phyloP scores from a whole-genome alignment of 768 basidiomycete species.

The Mycena alexandri region DNA sequence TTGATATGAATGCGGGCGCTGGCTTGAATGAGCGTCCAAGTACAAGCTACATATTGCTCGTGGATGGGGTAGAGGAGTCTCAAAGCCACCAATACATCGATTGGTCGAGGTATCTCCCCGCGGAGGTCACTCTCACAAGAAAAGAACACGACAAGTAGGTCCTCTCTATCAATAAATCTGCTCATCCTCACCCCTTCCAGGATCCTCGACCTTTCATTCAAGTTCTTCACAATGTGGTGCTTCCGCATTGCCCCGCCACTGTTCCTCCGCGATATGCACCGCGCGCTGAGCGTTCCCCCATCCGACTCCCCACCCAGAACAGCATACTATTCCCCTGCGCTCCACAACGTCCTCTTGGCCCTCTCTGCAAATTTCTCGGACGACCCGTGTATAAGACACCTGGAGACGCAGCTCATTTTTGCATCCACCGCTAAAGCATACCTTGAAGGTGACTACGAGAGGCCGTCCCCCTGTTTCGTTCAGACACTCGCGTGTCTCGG shows the following conservation, averaged over 20 bases:
- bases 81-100: conserved; percentile 18
- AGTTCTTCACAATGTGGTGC: conserved; percentile 54
- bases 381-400: conserved; percentile 37
- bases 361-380: conserved; percentile 37
- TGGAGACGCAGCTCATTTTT: conserved; percentile 31
- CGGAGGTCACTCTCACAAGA: conserved; percentile 10
- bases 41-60: conserved; percentile 25
- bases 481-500: conserved; percentile 40
- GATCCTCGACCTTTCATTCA: conserved; percentile 54
- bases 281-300: conserved; percentile 46
- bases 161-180: neutral
- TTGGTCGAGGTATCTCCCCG: conserved; percentile 36
- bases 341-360: conserved; percentile 62
- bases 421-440: conserved; percentile 25
- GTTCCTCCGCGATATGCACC: conserved; percentile 58
- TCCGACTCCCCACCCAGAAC: conserved; percentile 43
- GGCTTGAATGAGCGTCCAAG: no score
- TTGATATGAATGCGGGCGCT: no score
- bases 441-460: conserved; percentile 37
- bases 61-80: conserved; percentile 25
- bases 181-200: conserved; percentile 30
- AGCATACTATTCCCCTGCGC: conserved; percentile 63
- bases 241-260: conserved; percentile 55
- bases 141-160: conserved; percentile 39
- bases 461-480: conserved; percentile 39